Conservation (phyloP, 768 basidiomycete species). For the Daedalea quercina region DNA sequence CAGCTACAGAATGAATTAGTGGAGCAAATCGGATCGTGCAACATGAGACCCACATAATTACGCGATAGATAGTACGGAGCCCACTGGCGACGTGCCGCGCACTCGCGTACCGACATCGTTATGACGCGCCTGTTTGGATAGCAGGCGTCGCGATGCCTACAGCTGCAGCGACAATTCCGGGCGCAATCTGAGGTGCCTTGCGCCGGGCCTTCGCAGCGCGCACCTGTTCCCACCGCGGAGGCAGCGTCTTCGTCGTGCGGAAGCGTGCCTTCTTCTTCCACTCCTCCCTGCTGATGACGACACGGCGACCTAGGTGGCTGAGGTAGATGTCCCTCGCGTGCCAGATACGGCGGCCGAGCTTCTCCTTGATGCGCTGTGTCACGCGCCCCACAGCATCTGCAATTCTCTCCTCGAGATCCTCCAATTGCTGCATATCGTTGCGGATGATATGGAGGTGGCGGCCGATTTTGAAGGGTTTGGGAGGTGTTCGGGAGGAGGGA, state of each 20-base stretch:
- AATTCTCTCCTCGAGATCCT: constrained; percentile 35
- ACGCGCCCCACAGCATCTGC: constrained; percentile 41
- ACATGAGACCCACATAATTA: not conserved
- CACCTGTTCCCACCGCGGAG: not conserved
- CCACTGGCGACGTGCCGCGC: not conserved
- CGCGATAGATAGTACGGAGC: not conserved
- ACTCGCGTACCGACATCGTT: not conserved
- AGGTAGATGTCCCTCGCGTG: constrained; percentile 49
- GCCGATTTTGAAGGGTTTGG: constrained; percentile 42
- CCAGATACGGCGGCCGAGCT: constrained; percentile 77
- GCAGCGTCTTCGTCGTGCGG: not conserved
- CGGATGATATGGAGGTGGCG: constrained; percentile 51
- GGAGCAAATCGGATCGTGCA: too few relatives aligned
- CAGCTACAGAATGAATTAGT: not conserved
- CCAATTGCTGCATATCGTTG: constrained; percentile 47
- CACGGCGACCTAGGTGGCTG: constrained; percentile 22
- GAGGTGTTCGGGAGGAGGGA: constrained; percentile 13
- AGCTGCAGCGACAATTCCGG: not conserved
- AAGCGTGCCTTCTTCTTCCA: constrained; percentile 43
- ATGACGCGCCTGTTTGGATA: not conserved
- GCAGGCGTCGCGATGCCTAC: not conserved
- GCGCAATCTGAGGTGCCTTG: not conserved
- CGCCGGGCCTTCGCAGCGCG: not conserved
- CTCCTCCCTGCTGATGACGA: constrained; percentile 30
- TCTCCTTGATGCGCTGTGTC: constrained; percentile 62